Evolutionary conservation across 2,329 filamentous ascomycete species (phyloP).

Genomic region (Neonectria sp.): DNA sequence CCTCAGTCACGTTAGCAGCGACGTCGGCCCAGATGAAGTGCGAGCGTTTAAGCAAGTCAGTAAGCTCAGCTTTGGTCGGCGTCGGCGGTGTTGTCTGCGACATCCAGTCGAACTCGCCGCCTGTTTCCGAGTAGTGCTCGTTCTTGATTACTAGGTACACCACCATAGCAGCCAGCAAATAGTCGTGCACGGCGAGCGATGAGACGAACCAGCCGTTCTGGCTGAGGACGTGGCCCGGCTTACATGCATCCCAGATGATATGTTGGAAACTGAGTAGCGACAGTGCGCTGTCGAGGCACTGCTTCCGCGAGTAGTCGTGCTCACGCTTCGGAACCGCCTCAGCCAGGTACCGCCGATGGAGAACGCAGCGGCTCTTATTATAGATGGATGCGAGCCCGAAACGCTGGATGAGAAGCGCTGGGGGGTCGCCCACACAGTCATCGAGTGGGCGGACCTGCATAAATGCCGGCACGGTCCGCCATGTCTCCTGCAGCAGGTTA

Average conservation of each 20-base stretch:
- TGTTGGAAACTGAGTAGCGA: constrained; percentile 64
- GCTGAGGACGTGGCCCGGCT: constrained; percentile 68
- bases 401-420: constrained; percentile 64
- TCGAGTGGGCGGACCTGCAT: constrained; percentile 65
- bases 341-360: constrained; percentile 68
- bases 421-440: constrained; percentile 64
- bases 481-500: constrained; percentile 60
- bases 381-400: constrained; percentile 68
- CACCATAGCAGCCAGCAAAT: constrained; percentile 73
- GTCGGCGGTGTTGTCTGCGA: constrained; percentile 49
- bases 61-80: constrained; percentile 57
- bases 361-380: constrained; percentile 69
- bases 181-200: constrained; percentile 72
- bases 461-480: constrained; percentile 62
- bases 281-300: constrained; percentile 66
- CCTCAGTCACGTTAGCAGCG: constrained; percentile 54
- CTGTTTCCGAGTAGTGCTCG: constrained; percentile 56
- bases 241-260: constrained; percentile 62
- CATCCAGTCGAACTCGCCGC: constrained; percentile 54
- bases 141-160: constrained; percentile 68
- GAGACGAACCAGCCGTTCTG: constrained; percentile 71
- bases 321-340: constrained; percentile 59
- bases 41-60: constrained; percentile 59
- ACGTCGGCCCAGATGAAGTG: constrained; percentile 62
- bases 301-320: constrained; percentile 67